Base-by-base conservation (phyloP, 192 early-diverging fungal species). In the Lobosporangium transversale region DNA sequence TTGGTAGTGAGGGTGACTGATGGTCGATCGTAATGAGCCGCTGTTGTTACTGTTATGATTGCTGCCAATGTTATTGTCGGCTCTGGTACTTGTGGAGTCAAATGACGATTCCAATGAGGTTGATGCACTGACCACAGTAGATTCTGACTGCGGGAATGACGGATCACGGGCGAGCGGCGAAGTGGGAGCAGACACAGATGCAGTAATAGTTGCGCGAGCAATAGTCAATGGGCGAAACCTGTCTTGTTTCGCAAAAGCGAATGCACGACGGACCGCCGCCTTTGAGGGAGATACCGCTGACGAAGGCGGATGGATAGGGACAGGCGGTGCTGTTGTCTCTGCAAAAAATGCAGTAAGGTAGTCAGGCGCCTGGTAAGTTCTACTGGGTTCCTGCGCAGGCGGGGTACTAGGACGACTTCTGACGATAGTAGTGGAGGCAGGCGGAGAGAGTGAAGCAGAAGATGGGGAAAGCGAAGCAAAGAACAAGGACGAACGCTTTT, bases 331-430 rank as follows among this genome's bases (percentile, higher is more conserved):
- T n/a, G n/a, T 47, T 43, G 64, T 62, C 40, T 76, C 64, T 15
- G 73, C 58, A 40, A 76, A 76, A 67, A 57, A 76, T 31, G 48
- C 73, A 51, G 73, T 76, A 51, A 76, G 42, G 31, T 76, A 76
- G 48, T 76, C 73, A 9, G 73, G 73, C 45, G 73, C 59, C 15
- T 43, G 64, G 37, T 65, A 63, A 3, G 50, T 20, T 20, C 32
- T 50, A 17, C 30, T 12, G 10, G 26, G 15, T 40, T 37, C 31
- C 18, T 18, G 32, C 21, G n/a, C 29, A 45, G 31, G 20, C 11
- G 31, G 44, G 24, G 29, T 21, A 7, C 7, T 9, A 9, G 50
- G 50, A 7, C 14, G 37, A 7, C 8, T 40, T 7, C 37, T 40
- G 37, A 14, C 37, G 14, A 40, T 40, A 40, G 37, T 14, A 40